Conservation (phyloP, 148 eudicot species). For the Bassia scoparia region DNA sequence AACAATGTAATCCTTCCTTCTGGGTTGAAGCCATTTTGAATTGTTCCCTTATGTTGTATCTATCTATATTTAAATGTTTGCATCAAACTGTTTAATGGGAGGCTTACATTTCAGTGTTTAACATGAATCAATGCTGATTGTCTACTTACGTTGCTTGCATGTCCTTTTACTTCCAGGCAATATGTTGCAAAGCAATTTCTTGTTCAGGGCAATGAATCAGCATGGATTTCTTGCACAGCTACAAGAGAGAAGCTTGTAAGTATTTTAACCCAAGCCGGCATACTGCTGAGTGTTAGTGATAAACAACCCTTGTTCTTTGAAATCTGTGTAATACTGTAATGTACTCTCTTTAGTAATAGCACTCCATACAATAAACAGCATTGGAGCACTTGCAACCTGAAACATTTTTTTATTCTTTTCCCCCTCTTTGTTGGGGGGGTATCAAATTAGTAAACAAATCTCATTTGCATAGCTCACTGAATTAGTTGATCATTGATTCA, state of each 20-base stretch:
- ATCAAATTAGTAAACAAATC: background rate
- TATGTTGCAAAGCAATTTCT: constrained; percentile 93
- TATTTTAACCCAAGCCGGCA: constrained; percentile 8
- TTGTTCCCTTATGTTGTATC: background rate
- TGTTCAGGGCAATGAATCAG: constrained; percentile 90
- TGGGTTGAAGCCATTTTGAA: background rate
- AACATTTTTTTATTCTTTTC: no score
- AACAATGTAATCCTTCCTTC: constrained; percentile 73
- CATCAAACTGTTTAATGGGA: background rate
- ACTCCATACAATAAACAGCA: no score
- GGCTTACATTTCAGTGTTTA: background rate
- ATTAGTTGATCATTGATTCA: background rate
- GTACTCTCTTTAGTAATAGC: no score
- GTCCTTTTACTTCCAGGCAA: constrained; percentile 53
- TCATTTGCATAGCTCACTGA: background rate
- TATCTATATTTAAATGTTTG: background rate
- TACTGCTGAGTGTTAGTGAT: background rate
- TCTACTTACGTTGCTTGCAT: constrained; percentile 9
- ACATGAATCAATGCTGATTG: background rate
- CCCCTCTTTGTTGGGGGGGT: no score
- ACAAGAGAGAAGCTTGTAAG: constrained; percentile 99
- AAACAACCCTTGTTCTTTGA: background rate
- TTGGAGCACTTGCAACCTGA: no score
- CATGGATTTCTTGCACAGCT: constrained; percentile 94
- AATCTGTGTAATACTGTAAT: no score